Evolutionary conservation across 768 basidiomycete species (phyloP), one percentile per base, ranked within the genome.

Genomic region (Suillus lakei): DNA sequence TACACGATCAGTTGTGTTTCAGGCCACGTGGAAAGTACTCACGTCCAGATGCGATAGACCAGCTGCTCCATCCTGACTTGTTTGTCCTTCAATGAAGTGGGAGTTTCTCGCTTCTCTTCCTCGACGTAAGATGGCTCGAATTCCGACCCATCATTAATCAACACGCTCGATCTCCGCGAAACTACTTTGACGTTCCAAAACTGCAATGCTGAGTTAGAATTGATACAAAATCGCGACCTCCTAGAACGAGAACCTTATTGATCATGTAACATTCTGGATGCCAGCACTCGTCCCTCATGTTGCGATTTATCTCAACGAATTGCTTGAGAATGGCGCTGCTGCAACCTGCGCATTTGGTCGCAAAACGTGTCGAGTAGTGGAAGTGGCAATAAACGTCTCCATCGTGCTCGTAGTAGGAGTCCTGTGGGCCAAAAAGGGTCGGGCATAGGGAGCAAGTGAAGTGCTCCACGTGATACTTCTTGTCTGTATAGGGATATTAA

Each of bases 201-300:
- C 95, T 98, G 75, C 32, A 64, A 9, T 53, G 12, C 58, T 21
- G 26, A 28, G 38, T 59, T 39, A 59, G 38, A 59, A 59, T 39
- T 38, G 64, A 21, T 23, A 68, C 76, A 34, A 73, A 55, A 46
- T 60, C 55, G 16, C 10, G 34, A 65, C 55, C 36, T 38, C 36
- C 46, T 32, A 23, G 50, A 12, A 36, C 1, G 68, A 86, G 64
- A 68, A 97, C 96, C 85, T 99, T 99, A 80, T 98, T 97, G 70
- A 99, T 98, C 97, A 98, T 98, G 78, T 99, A 98, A 77, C 98
- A 99, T 78, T 99, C 98, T 62, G 98, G 98, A 84, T 99, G 98
- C 97, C 98, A 99, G 74, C 97, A 99, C 81, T 99, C 98, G 79
- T 99, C 96, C 69, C 91, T 86, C 86, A 93, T 94, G 79, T 99